Percentiles rank a stretch among this genome's conserved stretches.
phyloP scores from a whole-genome alignment of 2,329 filamentous ascomycete species.

The Colletotrichum sp. region DNA sequence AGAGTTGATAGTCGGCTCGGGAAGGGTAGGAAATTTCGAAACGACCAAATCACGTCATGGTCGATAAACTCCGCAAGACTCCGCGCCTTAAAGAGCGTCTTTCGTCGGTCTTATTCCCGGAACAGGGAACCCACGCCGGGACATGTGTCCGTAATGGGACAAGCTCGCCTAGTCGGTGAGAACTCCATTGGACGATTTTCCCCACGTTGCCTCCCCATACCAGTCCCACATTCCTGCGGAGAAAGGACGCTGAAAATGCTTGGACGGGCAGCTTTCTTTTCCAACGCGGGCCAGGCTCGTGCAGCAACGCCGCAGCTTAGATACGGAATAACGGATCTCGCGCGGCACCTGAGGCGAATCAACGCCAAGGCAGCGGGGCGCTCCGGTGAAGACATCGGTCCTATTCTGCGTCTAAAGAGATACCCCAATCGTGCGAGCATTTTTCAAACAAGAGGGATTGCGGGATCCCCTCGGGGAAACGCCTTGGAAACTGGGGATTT shows the following conservation, averaged over 20 bases:
- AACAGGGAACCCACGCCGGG: not conserved
- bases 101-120: not conserved
- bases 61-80: conserved; percentile 18
- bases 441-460: not conserved
- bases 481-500: not conserved
- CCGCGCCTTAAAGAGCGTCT: not conserved
- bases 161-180: not conserved
- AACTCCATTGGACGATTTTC: not conserved
- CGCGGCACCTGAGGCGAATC: conserved; percentile 3
- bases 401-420: not conserved
- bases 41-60: conserved; percentile 6
- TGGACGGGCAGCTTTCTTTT: not conserved
- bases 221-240: not conserved
- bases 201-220: not conserved
- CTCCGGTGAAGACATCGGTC: not conserved
- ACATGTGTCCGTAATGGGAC: not conserved
- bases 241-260: not conserved
- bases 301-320: not conserved
- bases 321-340: not conserved
- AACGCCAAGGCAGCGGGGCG: not conserved
- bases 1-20: not conserved
- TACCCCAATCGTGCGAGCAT: not conserved
- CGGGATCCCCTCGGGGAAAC: conserved; percentile 12
- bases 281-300: not conserved
- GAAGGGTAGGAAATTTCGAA: conserved; percentile 3